Conservation (phyloP, 1,284 basidiomycete species). For the Gymnopus androsaceus region DNA sequence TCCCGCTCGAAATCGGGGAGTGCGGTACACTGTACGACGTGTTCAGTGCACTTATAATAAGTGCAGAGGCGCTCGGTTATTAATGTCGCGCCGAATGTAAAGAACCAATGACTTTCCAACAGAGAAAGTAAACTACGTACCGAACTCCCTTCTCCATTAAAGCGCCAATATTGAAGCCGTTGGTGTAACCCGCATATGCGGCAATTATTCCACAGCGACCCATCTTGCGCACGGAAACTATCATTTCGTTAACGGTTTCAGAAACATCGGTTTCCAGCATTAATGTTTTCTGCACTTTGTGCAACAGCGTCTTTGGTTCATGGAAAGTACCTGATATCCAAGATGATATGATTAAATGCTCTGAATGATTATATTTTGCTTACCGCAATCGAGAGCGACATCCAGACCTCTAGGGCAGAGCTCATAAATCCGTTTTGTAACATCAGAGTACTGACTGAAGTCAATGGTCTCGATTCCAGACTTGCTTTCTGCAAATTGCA, state of each 20-base stretch:
- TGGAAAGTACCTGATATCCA: constrained; percentile 57
- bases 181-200: constrained; percentile 65
- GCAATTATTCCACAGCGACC: constrained; percentile 67
- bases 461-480: constrained; percentile 64
- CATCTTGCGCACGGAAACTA: constrained; percentile 62
- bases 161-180: constrained; percentile 73
- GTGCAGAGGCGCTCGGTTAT: too few species aligned
- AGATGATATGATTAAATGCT: not conserved
- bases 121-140: constrained; percentile 11
- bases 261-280: constrained; percentile 78
- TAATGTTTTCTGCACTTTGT: constrained; percentile 70
- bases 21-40: too few species aligned
- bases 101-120: too few species aligned
- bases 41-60: too few species aligned
- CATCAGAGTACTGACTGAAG: constrained; percentile 58
- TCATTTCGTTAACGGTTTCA: constrained; percentile 74
- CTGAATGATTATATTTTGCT: constrained; percentile 25
- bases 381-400: constrained; percentile 53
- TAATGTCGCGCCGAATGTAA: too few species aligned
- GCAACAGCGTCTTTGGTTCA: constrained; percentile 63
- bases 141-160: constrained; percentile 79
- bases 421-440: constrained; percentile 62
- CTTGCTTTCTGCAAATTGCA: constrained; percentile 57
- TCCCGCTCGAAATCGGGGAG: too few species aligned
- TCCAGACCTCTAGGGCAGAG: constrained; percentile 67